Percentiles rank a stretch among this genome's conserved stretches.
Conservation (phyloP, 805 yeast species). For the Lipomyces orientalis region DNA sequence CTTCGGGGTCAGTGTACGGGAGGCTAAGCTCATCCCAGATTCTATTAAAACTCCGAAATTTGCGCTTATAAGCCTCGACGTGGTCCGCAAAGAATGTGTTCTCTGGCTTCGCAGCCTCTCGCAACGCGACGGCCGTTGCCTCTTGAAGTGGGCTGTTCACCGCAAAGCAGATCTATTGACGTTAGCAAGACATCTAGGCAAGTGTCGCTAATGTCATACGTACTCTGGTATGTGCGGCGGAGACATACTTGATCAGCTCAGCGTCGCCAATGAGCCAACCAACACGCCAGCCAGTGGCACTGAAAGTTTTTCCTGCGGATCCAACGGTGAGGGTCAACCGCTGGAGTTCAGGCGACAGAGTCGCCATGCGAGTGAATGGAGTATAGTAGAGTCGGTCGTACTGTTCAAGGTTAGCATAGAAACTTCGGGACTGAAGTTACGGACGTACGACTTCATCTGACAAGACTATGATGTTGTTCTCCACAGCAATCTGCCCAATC, state of each 20-base stretch:
- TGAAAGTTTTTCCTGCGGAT: conserved; percentile 96
- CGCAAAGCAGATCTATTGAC: conserved; percentile 70
- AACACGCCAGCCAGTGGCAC: conserved; percentile 99
- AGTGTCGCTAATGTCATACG: not conserved
- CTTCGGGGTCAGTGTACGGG: conserved; percentile 90
- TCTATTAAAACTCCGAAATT: conserved; percentile 72
- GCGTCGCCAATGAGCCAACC: conserved; percentile 94
- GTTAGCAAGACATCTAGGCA: not conserved
- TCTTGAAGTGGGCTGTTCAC: conserved; percentile 92
- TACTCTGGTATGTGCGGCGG: conserved; percentile 84
- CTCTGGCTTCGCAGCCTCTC: conserved; percentile 55
- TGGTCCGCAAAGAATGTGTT: conserved; percentile 73
- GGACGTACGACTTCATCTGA: conserved; percentile 77
- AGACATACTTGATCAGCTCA: conserved; percentile 78
- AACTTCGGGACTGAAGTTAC: not conserved
- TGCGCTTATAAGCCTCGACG: conserved; percentile 67
- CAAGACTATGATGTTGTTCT: conserved; percentile 79
- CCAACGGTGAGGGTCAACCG: conserved; percentile 88
- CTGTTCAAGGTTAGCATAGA: not conserved
- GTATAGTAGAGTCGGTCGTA: conserved; percentile 86
- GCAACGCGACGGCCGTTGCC: conserved; percentile 82
- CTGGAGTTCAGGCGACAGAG: conserved; percentile 77
- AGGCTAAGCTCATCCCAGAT: conserved; percentile 86
- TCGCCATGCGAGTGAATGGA: conserved; percentile 82
- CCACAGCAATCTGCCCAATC: conserved; percentile 83